Evolutionary conservation across 495 filamentous ascomycete species (phyloP).

Genomic region (Geoglossum glabrum): DNA sequence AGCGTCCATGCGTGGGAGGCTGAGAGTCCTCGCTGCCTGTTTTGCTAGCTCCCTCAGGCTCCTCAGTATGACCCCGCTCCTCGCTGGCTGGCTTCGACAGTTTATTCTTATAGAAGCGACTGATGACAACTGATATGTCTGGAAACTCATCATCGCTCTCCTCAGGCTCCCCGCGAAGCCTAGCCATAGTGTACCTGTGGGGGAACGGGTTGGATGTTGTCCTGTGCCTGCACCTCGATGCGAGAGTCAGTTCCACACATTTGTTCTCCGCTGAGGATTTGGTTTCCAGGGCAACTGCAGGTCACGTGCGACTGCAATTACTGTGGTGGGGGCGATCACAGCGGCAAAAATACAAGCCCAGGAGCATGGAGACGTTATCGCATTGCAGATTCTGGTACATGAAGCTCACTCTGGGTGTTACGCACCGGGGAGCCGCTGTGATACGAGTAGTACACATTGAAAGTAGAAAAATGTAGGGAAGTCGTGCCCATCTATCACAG

Average conservation of each 20-base stretch:
- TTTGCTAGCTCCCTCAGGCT: neutral
- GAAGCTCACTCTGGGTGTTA: neutral
- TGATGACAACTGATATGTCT: neutral
- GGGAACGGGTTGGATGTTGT: neutral
- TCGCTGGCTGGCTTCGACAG: neutral
- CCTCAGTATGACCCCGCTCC: neutral
- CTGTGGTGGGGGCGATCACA: neutral
- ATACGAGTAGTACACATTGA: neutral
- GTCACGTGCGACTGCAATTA: neutral
- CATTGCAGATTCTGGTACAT: neutral
- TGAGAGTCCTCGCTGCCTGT: neutral
- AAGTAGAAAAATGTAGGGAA: neutral
- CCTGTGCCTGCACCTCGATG: neutral
- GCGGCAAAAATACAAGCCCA: neutral
- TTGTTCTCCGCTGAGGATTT: neutral
- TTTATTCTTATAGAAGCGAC: neutral
- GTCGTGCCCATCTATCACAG: neutral
- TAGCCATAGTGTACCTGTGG: neutral
- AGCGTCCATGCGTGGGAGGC: neutral
- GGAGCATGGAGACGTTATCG: neutral
- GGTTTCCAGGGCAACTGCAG: neutral
- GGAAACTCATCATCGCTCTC: constrained; percentile 6
- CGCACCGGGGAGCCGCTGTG: neutral
- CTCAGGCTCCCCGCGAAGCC: neutral
- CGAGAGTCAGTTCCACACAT: neutral